These are phyloP conservation scores for Cadophora luteo-olivacea DNA, from an alignment of 2,329 filamentous ascomycete genomes.

Conservation along the genomic window DNA sequence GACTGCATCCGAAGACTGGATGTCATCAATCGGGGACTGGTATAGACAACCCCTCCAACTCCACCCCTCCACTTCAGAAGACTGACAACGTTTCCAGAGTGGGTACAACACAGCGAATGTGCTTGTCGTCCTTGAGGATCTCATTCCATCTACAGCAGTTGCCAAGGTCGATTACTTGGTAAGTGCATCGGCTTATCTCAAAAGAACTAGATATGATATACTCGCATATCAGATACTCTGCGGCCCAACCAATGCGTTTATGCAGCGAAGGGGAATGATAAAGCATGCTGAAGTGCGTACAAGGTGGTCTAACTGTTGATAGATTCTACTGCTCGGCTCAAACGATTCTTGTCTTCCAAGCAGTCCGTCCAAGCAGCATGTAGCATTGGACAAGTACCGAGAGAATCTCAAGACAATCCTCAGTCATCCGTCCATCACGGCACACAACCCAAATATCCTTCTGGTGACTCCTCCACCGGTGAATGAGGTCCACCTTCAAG, in stretches of 20 bases:
- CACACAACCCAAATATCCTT: conserved; percentile 76
- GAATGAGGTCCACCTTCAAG: conserved; percentile 58
- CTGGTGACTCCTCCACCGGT: conserved; percentile 84
- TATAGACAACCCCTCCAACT: conserved; percentile 45
- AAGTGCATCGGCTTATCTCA: conserved; percentile 39
- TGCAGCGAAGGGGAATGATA: neutral
- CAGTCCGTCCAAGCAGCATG: conserved; percentile 71
- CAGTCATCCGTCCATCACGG: conserved; percentile 70
- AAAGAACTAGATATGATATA: neutral
- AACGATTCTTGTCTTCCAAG: conserved; percentile 82
- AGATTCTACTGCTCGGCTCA: conserved; percentile 78
- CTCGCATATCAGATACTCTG: neutral
- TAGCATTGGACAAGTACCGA: conserved; percentile 77
- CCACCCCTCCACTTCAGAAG: conserved; percentile 24
- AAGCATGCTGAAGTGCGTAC: neutral
- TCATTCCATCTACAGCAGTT: conserved; percentile 71
- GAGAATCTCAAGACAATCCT: conserved; percentile 75
- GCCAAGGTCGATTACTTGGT: conserved; percentile 73
- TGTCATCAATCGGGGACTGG: conserved; percentile 86
- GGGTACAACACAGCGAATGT: conserved; percentile 86
- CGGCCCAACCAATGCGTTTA: neutral
- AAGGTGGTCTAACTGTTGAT: conserved; percentile 12
- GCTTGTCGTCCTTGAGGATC: conserved; percentile 69
- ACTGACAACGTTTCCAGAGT: conserved; percentile 39
- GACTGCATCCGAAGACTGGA: conserved; percentile 81